Evolutionary conservation across 2,329 filamentous ascomycete species (phyloP).

Genomic region (Colletotrichum spinosum): DNA sequence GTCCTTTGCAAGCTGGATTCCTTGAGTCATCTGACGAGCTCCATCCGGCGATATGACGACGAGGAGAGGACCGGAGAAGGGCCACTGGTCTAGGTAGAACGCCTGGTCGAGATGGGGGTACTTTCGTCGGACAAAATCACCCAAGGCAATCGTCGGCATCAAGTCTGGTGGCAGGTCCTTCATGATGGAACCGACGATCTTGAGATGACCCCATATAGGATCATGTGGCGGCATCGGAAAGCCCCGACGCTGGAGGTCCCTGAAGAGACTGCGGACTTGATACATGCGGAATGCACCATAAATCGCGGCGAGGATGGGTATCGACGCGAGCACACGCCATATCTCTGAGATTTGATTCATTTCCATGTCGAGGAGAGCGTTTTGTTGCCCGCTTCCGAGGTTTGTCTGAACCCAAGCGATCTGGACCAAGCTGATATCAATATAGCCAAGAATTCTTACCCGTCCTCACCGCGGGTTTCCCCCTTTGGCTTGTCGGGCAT

Average conservation of each 20-base stretch:
- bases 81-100: slow-evolving; percentile 20
- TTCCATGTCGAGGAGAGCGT: background rate
- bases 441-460: too few relatives aligned
- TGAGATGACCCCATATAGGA: slow-evolving; percentile 19
- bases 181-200: background rate
- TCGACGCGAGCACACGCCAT: background rate
- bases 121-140: background rate
- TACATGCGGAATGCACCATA: slow-evolving; percentile 4
- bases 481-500: too few relatives aligned
- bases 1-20: slow-evolving; percentile 38
- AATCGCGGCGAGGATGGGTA: background rate
- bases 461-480: too few relatives aligned
- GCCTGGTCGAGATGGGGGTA: slow-evolving; percentile 11
- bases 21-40: slow-evolving; percentile 38
- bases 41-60: slow-evolving; percentile 7
- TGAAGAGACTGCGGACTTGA: slow-evolving; percentile 6
- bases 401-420: too few relatives aligned
- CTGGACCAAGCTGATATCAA: too few relatives aligned
- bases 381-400: too few relatives aligned
- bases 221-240: slow-evolving; percentile 23
- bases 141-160: slow-evolving; percentile 9
- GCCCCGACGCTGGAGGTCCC: slow-evolving; percentile 4
- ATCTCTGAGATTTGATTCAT: background rate
- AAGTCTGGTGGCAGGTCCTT: slow-evolving; percentile 9
- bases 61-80: slow-evolving; percentile 10